phyloP scores from a whole-genome alignment of 2,329 filamentous ascomycete species.

The Fusarium sp. region DNA sequence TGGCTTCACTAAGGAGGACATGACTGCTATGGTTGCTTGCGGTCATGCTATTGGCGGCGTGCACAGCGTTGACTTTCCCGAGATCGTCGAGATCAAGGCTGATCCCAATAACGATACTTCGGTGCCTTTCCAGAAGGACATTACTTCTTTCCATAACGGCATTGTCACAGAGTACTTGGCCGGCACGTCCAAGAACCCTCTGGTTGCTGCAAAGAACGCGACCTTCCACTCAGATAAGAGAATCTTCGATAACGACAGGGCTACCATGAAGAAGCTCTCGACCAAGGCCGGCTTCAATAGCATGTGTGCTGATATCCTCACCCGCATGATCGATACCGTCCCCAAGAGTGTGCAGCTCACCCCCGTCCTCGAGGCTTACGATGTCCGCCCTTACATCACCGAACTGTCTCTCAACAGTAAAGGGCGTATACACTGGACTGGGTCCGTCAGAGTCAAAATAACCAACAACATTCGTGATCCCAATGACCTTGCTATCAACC shows the following conservation, averaged over 20 bases:
- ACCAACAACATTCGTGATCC: constrained; percentile 26
- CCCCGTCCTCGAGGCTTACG: constrained; percentile 40
- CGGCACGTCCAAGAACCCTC: constrained; percentile 52
- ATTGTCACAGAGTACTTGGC: constrained; percentile 55
- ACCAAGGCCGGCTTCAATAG: constrained; percentile 47
- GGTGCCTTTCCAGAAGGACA: constrained; percentile 47
- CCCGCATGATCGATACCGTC: constrained; percentile 49
- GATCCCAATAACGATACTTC: constrained; percentile 40
- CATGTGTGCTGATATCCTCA: constrained; percentile 43
- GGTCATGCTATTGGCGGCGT: constrained; percentile 52
- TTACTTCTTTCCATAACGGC: constrained; percentile 52
- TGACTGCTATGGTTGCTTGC: constrained; percentile 49
- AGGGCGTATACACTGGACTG: constrained; percentile 33
- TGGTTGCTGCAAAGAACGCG: constrained; percentile 51
- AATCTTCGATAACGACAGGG: constrained; percentile 54
- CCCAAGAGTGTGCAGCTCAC: constrained; percentile 42
- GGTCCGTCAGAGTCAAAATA: constrained; percentile 39
- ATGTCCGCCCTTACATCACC: constrained; percentile 45
- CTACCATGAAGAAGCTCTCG: constrained; percentile 52
- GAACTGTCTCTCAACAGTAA: constrained; percentile 41
- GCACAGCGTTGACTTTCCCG: constrained; percentile 52
- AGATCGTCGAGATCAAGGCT: constrained; percentile 43
- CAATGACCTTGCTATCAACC: constrained; percentile 33
- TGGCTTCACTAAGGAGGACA: constrained; percentile 45
- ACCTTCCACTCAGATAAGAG: constrained; percentile 52